These are phyloP conservation scores for Umbelopsis isabellina DNA, from an alignment of 192 early-diverging fungal species.

Conservation along the genomic window DNA sequence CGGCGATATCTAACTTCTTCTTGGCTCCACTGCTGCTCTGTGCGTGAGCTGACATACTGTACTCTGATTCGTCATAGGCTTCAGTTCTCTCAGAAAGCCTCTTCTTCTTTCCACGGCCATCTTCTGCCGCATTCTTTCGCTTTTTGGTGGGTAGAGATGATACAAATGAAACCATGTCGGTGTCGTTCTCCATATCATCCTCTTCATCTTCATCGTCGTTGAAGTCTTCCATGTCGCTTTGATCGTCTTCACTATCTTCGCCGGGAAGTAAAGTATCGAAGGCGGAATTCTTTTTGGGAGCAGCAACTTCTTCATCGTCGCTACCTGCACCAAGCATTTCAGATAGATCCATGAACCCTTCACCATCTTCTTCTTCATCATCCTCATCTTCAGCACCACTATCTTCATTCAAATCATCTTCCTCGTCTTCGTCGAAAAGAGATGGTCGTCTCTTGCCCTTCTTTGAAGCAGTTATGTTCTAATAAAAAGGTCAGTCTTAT, in stretches of 20 bases:
- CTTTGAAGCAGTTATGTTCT: conserved; percentile 18
- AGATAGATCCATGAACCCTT: conserved; percentile 60
- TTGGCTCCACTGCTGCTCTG: conserved; percentile 42
- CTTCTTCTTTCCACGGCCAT: conserved; percentile 47
- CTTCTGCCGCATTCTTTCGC: conserved; percentile 44
- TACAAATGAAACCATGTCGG: conserved; percentile 68
- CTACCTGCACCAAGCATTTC: conserved; percentile 62
- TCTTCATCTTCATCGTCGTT: conserved; percentile 42
- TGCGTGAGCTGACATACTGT: conserved; percentile 54
- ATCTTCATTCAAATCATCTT: conserved; percentile 26
- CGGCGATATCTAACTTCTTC: conserved; percentile 73
- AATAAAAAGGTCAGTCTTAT: neutral
- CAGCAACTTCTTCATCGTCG: conserved; percentile 40
- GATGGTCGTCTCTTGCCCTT: conserved; percentile 26
- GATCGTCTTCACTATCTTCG: conserved; percentile 43
- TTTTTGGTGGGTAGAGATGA: conserved; percentile 64
- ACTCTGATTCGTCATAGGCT: conserved; percentile 75
- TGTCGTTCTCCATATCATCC: conserved; percentile 46
- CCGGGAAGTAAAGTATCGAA: conserved; percentile 32
- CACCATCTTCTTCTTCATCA: conserved; percentile 51
- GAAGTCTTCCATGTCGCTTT: conserved; percentile 16
- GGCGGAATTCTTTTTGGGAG: conserved; percentile 43
- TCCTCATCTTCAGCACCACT: conserved; percentile 44
- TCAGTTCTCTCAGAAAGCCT: conserved; percentile 67
- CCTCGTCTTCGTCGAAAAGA: conserved; percentile 23